Conservation (phyloP, 352 stramenopile species). For the Phytophthora uliginosa region DNA sequence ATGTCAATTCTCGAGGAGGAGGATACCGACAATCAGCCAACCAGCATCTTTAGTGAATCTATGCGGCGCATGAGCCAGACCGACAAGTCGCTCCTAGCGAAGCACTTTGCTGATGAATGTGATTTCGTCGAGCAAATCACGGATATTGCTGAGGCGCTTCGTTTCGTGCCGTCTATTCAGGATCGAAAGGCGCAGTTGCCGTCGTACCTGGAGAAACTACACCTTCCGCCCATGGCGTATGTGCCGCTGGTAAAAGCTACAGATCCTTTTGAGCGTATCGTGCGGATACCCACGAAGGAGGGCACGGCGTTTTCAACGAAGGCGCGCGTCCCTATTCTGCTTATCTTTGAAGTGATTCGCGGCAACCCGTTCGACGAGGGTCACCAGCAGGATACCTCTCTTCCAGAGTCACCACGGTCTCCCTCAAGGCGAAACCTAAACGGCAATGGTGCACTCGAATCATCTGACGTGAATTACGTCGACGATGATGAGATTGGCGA, state of each 20-base stretch:
- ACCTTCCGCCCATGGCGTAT: constrained; percentile 89
- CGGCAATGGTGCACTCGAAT: constrained; percentile 52
- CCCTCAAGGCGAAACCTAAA: constrained; percentile 46
- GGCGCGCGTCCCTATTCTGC: constrained; percentile 85
- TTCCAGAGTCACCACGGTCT: constrained; percentile 63
- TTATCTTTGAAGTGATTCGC: constrained; percentile 92
- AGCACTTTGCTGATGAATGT: constrained; percentile 89
- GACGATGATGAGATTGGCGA: constrained; percentile 86
- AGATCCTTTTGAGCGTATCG: constrained; percentile 90
- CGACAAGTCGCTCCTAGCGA: constrained; percentile 84
- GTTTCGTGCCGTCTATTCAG: constrained; percentile 83
- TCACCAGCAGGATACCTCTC: constrained; percentile 44
- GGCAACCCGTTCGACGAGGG: constrained; percentile 72
- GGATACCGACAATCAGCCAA: constrained; percentile 77
- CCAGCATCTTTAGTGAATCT: constrained; percentile 75
- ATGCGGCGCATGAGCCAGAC: constrained; percentile 81
- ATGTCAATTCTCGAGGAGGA: constrained; percentile 69
- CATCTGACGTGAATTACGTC: constrained; percentile 70
- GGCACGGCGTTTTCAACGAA: constrained; percentile 91
- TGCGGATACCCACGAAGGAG: constrained; percentile 88
- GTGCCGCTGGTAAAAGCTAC: constrained; percentile 90
- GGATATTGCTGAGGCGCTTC: constrained; percentile 84
- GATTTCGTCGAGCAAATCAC: constrained; percentile 93
- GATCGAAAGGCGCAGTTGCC: constrained; percentile 86
- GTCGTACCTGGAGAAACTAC: constrained; percentile 85